Conservation (phyloP, 768 basidiomycete species). For the Hirschioporus abietinus region DNA sequence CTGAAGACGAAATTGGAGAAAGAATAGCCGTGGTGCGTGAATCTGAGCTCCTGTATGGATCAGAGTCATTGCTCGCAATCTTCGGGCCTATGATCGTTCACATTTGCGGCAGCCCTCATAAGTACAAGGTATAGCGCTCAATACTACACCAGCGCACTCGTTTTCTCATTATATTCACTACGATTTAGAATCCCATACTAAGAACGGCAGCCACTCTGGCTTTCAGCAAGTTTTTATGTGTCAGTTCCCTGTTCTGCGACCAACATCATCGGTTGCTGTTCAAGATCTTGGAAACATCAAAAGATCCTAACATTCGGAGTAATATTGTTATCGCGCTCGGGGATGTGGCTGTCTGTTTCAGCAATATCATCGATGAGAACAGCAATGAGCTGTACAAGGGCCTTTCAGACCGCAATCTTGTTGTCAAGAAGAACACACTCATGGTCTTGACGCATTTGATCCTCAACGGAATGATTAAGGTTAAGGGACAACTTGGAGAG, state of each 20-base stretch:
- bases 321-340: conserved; percentile 98
- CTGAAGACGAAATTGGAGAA: conserved; percentile 98
- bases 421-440: conserved; percentile 98
- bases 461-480: conserved; percentile 98
- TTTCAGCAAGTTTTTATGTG: conserved; percentile 94
- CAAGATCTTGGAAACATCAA: conserved; percentile 89
- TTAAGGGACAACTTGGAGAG: conserved; percentile 97
- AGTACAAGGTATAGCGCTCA: conserved; percentile 66
- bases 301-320: conserved; percentile 83
- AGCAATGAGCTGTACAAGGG: conserved; percentile 94
- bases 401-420: conserved; percentile 76
- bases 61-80: conserved; percentile 70
- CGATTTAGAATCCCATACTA: conserved; percentile 70
- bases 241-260: conserved; percentile 93
- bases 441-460: conserved; percentile 98
- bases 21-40: conserved; percentile 81
- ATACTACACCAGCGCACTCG: background rate
- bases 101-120: conserved; percentile 85
- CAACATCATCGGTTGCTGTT: conserved; percentile 83
- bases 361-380: conserved; percentile 95
- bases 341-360: conserved; percentile 98
- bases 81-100: conserved; percentile 90
- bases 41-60: conserved; percentile 80
- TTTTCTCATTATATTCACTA: background rate
- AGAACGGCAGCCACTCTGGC: conserved; percentile 84